These are phyloP conservation scores for Ilex asprella DNA, from an alignment of 257 asterid species.

Conservation along the genomic window DNA sequence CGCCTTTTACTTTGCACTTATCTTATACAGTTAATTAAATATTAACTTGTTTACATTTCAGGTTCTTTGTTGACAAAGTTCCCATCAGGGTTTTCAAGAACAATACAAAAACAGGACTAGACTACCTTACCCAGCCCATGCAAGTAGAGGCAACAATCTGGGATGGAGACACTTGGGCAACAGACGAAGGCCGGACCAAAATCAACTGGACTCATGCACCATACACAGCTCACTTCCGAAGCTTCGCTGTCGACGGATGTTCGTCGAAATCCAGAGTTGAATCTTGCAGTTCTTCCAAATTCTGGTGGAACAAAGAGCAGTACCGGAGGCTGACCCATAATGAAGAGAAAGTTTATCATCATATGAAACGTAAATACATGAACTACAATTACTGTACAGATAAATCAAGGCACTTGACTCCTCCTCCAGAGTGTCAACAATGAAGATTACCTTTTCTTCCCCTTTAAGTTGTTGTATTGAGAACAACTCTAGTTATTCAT, in stretches of 20 bases:
- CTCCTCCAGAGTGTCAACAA: too few relatives aligned
- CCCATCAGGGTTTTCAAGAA: conserved; percentile 13
- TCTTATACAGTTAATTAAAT: too few relatives aligned
- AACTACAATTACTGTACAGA: too few relatives aligned
- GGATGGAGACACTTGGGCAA: conserved; percentile 15
- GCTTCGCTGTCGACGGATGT: conserved; percentile 12
- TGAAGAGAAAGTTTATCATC: too few relatives aligned
- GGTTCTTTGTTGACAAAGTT: conserved; percentile 8
- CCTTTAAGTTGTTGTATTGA: too few relatives aligned
- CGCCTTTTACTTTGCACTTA: too few relatives aligned
- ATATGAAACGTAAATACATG: too few relatives aligned
- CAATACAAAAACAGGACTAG: not conserved
- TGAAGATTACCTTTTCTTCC: too few relatives aligned
- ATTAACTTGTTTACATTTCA: not conserved
- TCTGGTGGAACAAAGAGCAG: conserved; percentile 13
- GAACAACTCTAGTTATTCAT: too few relatives aligned
- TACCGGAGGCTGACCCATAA: not conserved
- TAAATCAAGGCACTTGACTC: too few relatives aligned
- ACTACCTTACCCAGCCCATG: conserved; percentile 12
- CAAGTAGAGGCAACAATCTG: conserved; percentile 8
- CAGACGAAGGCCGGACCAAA: conserved; percentile 9
- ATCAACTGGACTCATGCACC: conserved; percentile 15
- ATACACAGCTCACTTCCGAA: conserved; percentile 1
- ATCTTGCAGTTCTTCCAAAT: conserved; percentile 7
- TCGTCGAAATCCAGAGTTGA: not conserved